A percentile compares a stretch with the other conserved stretches of the same genome.
Conservation (phyloP, 305 asterid species). For the Solanum hybrid region DNA sequence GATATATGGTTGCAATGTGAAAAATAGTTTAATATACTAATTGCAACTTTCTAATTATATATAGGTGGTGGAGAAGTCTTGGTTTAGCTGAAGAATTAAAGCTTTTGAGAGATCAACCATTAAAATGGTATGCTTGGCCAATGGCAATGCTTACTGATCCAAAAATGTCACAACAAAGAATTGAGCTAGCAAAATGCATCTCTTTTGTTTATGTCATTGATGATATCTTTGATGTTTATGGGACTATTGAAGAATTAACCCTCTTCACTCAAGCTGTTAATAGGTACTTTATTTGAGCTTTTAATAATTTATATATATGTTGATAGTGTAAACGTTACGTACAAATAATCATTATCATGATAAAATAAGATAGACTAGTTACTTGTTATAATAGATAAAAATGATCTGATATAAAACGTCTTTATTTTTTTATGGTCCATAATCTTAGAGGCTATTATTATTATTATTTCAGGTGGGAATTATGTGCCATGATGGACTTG, state of each 20-base stretch:
- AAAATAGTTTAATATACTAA: background rate
- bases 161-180: conserved; percentile 26
- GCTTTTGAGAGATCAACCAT: conserved; percentile 33
- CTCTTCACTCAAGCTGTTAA: conserved; percentile 32
- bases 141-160: conserved; percentile 24
- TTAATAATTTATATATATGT: background rate
- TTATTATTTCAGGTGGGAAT: conserved; percentile 43
- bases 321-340: background rate
- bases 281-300: conserved; percentile 16
- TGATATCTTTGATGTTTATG: conserved; percentile 51
- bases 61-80: conserved; percentile 4
- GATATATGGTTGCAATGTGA: background rate
- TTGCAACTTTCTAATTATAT: background rate
- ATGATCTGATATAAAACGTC: too few species aligned
- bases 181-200: conserved; percentile 31
- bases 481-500: conserved; percentile 14
- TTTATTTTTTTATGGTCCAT: background rate
- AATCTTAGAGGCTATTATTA: background rate
- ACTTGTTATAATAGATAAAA: too few species aligned
- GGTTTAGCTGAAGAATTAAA: conserved; percentile 20
- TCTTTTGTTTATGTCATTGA: conserved; percentile 47
- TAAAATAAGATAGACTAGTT: too few species aligned
- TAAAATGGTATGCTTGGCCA: conserved; percentile 52
- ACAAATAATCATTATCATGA: background rate
- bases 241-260: conserved; percentile 23